These are phyloP conservation scores for Parachaetomium inaequale DNA, from an alignment of 495 filamentous ascomycete species.

Conservation along the genomic window DNA sequence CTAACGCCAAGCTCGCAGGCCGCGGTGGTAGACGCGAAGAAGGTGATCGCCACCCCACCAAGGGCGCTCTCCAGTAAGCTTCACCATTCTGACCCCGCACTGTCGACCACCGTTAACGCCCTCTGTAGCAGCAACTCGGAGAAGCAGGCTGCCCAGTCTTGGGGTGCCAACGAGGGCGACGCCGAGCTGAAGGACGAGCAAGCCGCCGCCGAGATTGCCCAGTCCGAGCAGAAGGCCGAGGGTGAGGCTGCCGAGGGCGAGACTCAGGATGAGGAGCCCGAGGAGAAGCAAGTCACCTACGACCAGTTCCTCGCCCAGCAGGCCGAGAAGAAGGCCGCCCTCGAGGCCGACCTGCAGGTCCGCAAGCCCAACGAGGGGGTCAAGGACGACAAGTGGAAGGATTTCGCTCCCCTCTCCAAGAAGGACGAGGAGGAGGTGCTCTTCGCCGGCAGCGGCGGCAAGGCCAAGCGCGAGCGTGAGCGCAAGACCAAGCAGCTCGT, in stretches of 20 bases:
- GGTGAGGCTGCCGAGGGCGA: constrained; percentile 44
- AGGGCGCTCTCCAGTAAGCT: constrained; percentile 64
- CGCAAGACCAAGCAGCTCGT: constrained; percentile 88
- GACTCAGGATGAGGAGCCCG: constrained; percentile 56
- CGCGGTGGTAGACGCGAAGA: constrained; percentile 51
- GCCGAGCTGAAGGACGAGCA: constrained; percentile 85
- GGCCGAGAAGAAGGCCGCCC: constrained; percentile 73
- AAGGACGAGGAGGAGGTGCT: constrained; percentile 72
- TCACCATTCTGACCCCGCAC: neutral
- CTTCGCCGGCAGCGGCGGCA: constrained; percentile 70
- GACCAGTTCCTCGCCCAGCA: constrained; percentile 82
- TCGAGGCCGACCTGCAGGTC: constrained; percentile 61
- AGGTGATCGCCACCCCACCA: constrained; percentile 81
- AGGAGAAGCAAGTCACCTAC: constrained; percentile 86
- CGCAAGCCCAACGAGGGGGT: constrained; percentile 88
- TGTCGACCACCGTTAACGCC: constrained; percentile 22
- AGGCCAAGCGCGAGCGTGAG: constrained; percentile 81
- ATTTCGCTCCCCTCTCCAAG: constrained; percentile 71
- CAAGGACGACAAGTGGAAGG: constrained; percentile 82
- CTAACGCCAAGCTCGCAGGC: constrained; percentile 33
- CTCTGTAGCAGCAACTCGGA: constrained; percentile 65
- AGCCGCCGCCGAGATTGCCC: constrained; percentile 79
- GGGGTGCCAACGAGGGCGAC: constrained; percentile 77
- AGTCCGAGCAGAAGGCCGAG: constrained; percentile 63
- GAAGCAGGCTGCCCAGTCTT: constrained; percentile 88